A percentile compares a stretch with the other conserved stretches of the same genome.
Evolutionary conservation across 306 rosid species (phyloP).

Genomic region (Sindora glabra): DNA sequence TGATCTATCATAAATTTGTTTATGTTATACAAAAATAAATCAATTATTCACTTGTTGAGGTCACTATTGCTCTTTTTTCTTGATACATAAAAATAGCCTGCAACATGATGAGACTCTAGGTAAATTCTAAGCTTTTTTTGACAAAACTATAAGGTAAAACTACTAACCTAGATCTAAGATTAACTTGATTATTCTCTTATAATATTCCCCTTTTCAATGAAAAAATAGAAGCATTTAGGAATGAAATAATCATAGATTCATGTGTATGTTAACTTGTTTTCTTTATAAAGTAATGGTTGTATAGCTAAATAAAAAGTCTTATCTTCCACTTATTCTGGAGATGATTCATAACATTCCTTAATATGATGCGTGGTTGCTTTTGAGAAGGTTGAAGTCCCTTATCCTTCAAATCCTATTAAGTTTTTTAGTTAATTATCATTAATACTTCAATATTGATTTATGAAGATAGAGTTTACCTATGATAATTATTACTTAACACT

Average conservation of each 20-base stretch:
- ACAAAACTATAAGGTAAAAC: slow-evolving; percentile 70
- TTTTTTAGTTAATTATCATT: slow-evolving; percentile 40
- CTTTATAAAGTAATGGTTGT: slow-evolving; percentile 65
- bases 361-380: slow-evolving; percentile 73
- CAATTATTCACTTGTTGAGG: slow-evolving; percentile 73
- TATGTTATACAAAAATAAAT: slow-evolving; percentile 68
- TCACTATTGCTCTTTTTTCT: slow-evolving; percentile 62
- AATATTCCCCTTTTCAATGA: neutral
- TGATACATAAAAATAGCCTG: slow-evolving; percentile 32
- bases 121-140: slow-evolving; percentile 59
- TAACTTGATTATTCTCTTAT: neutral
- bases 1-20: slow-evolving; percentile 10
- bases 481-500: neutral
- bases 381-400: slow-evolving; percentile 51
- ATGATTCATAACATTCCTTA: slow-evolving; percentile 65
- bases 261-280: slow-evolving; percentile 13
- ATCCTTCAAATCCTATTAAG: slow-evolving; percentile 30
- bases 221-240: neutral
- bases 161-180: neutral
- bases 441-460: slow-evolving; percentile 1
- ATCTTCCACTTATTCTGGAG: slow-evolving; percentile 61
- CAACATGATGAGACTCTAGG: slow-evolving; percentile 52
- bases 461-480: neutral
- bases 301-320: slow-evolving; percentile 42
- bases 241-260: neutral